These are phyloP conservation scores for Golubevia sp. DNA, from an alignment of 1,284 basidiomycete genomes.

Conservation along the genomic window DNA sequence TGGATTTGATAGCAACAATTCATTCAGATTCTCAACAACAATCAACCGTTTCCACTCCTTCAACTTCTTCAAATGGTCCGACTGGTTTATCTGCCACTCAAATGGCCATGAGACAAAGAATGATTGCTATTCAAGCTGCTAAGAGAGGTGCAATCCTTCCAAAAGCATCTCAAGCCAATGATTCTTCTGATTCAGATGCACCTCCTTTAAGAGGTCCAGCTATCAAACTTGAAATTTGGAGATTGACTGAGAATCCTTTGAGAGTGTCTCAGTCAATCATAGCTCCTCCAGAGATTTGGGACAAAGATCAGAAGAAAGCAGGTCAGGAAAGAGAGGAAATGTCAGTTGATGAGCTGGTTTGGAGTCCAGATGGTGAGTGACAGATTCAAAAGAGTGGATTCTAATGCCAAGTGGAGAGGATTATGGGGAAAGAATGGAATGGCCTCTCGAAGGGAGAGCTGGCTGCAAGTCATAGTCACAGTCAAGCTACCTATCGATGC, in stretches of 20 bases:
- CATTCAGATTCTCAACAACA: background rate
- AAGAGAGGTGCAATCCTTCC: background rate
- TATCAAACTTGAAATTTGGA: background rate
- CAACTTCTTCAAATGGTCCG: background rate
- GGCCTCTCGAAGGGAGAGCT: too few species aligned
- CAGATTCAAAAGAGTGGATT: too few species aligned
- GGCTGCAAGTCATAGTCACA: too few species aligned
- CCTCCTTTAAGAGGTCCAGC: background rate
- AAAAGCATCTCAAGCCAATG: background rate
- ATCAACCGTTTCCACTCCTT: background rate
- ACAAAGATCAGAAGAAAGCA: background rate
- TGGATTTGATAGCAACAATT: background rate
- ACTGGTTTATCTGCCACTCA: background rate
- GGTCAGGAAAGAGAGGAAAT: too few species aligned
- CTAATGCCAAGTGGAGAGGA: too few species aligned
- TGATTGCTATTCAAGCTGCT: background rate
- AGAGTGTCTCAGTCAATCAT: background rate
- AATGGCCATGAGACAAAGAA: background rate
- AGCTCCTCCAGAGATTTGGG: background rate
- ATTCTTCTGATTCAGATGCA: too few species aligned
- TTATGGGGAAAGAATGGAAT: too few species aligned
- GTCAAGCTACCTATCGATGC: too few species aligned
- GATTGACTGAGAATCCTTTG: background rate
- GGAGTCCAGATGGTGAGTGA: too few species aligned
- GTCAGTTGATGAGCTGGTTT: too few species aligned